A percentile compares a stretch with the other conserved stretches of the same genome.
Evolutionary conservation across 2,329 filamentous ascomycete genomes (phyloP).

Genomic region (Microdochium bolleyi): DNA sequence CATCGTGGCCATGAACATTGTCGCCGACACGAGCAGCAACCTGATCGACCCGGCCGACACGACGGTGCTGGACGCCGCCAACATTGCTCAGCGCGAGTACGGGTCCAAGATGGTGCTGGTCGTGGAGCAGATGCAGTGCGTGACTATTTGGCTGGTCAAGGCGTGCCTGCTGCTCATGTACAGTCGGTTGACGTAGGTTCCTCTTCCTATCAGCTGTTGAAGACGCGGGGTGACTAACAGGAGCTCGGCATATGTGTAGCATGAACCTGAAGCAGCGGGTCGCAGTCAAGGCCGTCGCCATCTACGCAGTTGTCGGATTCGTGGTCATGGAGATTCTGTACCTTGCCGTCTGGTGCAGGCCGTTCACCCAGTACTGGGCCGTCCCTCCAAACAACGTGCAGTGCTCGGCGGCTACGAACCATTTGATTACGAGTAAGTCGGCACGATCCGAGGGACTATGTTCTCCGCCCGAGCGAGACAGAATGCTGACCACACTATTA

Average conservation of each 20-base stretch:
- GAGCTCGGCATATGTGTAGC: conserved; percentile 11
- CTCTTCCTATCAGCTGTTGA: neutral
- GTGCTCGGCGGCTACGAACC: conserved; percentile 49
- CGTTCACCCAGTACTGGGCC: conserved; percentile 49
- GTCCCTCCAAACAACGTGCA: conserved; percentile 45
- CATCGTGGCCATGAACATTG: conserved; percentile 46
- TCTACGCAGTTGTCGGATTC: conserved; percentile 37
- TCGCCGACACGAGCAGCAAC: conserved; percentile 50
- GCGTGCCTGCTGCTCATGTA: conserved; percentile 50
- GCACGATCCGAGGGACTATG: neutral
- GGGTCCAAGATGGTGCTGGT: conserved; percentile 58
- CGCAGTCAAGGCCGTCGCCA: conserved; percentile 38
- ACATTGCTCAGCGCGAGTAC: conserved; percentile 29
- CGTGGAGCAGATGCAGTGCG: conserved; percentile 53
- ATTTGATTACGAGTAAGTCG: conserved; percentile 44
- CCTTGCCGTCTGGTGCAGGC: conserved; percentile 44
- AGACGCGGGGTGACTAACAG: neutral
- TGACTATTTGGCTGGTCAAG: conserved; percentile 50
- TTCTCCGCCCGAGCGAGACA: neutral
- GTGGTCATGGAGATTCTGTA: conserved; percentile 42
- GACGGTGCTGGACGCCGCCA: conserved; percentile 32
- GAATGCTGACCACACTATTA: neutral
- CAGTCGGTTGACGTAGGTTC: conserved; percentile 39
- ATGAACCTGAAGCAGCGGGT: conserved; percentile 36
- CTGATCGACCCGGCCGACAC: conserved; percentile 44